Evolutionary conservation across 78 protist genomes (phyloP), one percentile per base, ranked within the genome.

Genomic region (Dictyostelium intermedium): DNA sequence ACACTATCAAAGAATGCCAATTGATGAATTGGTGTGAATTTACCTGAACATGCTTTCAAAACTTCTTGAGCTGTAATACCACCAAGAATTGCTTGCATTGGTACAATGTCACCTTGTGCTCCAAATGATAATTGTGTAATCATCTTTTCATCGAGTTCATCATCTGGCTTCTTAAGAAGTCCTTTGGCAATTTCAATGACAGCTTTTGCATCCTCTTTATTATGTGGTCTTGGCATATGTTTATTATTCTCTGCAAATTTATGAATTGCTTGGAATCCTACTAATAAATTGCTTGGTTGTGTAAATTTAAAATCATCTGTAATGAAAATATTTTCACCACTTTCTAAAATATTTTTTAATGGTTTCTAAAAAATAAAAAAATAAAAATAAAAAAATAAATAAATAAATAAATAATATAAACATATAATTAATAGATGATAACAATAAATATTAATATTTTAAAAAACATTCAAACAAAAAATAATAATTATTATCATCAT

Each of bases 41-140:
- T 99, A 82, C 98, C 99, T 27, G 98, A 74, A 95, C 91, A 81
- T 1, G 99, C 99, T 98, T 99, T 99, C 50, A 99, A 50, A 10
- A 98, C 99, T 78, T 98, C 99, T 94, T 98, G 99, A 1, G 98
- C 97, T 23, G 98, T 97, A 25, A 95, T 41, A 80, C 98, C 98
- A 37, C 99, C 99, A 56, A 97, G 70, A 66, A 96, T 35, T 8
- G 98, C 91, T n/a, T 78, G 47, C 98, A 97, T 95, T 23, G 98
- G 98, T 1, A 93, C 77, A 25, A 93, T 61, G 32, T 93, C 97
- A 34, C 98, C 99, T 53, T 60, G 35, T 2, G 97, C 92, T 5
- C 56, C 56, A 85, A 3, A 85, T 6, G 97, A 85, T 20, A 98
- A 34, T 87, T 45, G 84, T 18, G 66, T 20, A 10, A 95, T 2